Percentiles rank a stretch among this genome's conserved stretches.
Conservation (phyloP, 352 stramenopile species). For the Salisapilia sapeloensis region DNA sequence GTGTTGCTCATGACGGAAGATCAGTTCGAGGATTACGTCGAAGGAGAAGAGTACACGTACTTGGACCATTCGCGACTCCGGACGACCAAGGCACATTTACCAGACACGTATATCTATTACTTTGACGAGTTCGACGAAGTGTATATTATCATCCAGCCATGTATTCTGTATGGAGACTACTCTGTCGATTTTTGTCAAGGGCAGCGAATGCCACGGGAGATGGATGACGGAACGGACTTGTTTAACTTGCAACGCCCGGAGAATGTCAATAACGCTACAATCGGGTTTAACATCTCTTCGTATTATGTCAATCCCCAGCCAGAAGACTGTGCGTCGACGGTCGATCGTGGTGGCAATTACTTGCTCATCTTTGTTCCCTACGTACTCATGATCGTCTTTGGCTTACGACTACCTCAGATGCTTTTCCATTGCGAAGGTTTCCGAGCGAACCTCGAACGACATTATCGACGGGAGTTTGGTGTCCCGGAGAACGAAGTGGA, state of each 20-base stretch:
- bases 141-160: conserved; percentile 46
- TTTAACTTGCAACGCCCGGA: conserved; percentile 17
- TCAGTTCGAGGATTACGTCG: conserved; percentile 27
- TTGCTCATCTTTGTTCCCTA: conserved; percentile 45
- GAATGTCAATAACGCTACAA: conserved; percentile 3
- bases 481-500: conserved; percentile 48
- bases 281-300: background rate
- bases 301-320: conserved; percentile 51
- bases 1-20: conserved; percentile 32
- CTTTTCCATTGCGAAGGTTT: conserved; percentile 30
- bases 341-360: conserved; percentile 22
- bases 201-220: conserved; percentile 12
- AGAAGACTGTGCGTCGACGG: conserved; percentile 23
- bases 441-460: conserved; percentile 35
- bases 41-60: conserved; percentile 22
- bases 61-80: conserved; percentile 17
- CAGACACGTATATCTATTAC: conserved; percentile 23
- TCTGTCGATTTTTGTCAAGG: conserved; percentile 17
- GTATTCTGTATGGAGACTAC: conserved; percentile 13
- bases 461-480: conserved; percentile 28
- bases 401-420: conserved; percentile 48
- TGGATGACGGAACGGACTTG: conserved; percentile 20
- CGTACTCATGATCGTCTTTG: conserved; percentile 25
- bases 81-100: conserved; percentile 26
- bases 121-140: conserved; percentile 28